Conservation (phyloP, 805 yeast species). For the Priceomyces haplophilus region DNA sequence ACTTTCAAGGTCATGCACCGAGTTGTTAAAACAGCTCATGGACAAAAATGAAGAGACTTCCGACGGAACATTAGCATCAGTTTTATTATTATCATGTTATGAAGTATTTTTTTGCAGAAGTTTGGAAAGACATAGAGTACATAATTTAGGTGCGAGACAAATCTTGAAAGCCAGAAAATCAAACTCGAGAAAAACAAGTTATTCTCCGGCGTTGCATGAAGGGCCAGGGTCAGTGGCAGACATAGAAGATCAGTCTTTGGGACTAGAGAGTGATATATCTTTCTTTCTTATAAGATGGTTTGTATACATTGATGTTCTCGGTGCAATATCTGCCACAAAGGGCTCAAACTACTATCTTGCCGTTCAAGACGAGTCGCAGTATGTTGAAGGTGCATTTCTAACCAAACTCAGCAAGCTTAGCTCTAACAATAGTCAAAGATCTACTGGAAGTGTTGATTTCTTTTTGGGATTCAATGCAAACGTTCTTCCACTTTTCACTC, state of each 20-base stretch:
- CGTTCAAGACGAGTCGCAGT: slow-evolving; percentile 14
- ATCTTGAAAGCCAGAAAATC: slow-evolving; percentile 48
- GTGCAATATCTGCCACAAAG: slow-evolving; percentile 56
- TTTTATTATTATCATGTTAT: slow-evolving; percentile 56
- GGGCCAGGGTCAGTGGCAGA: background rate
- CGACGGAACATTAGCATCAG: slow-evolving; percentile 64
- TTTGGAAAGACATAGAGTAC: slow-evolving; percentile 58
- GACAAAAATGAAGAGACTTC: slow-evolving; percentile 54
- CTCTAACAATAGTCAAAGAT: slow-evolving; percentile 11
- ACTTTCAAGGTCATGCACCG: slow-evolving; percentile 56
- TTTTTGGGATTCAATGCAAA: slow-evolving; percentile 64
- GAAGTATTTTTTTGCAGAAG: slow-evolving; percentile 46
- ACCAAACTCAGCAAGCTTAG: slow-evolving; percentile 16
- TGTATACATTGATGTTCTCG: slow-evolving; percentile 62
- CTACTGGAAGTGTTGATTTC: slow-evolving; percentile 51
- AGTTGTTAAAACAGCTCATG: slow-evolving; percentile 48
- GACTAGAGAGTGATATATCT: slow-evolving; percentile 39
- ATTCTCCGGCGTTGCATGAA: background rate
- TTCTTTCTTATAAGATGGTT: slow-evolving; percentile 67
- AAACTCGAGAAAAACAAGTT: background rate
- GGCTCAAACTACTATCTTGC: slow-evolving; percentile 30
- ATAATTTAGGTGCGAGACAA: slow-evolving; percentile 64
- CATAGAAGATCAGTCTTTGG: slow-evolving; percentile 6
- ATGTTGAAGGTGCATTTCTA: slow-evolving; percentile 15
- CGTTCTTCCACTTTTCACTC: slow-evolving; percentile 56